These are phyloP conservation scores for Mycena filopes DNA, from an alignment of 768 basidiomycete species.

Conservation along the genomic window DNA sequence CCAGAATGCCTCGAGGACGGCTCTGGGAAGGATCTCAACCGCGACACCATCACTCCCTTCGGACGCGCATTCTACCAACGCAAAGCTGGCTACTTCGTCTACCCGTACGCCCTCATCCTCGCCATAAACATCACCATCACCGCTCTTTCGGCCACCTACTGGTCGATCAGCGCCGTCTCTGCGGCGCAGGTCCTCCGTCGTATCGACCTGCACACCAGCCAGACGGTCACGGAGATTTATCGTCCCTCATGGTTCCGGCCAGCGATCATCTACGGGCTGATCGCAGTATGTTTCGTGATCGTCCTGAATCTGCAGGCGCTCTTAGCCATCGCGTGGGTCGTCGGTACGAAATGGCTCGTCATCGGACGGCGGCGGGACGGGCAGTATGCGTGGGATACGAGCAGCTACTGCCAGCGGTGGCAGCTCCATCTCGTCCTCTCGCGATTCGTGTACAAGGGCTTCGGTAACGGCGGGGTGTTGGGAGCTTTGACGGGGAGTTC, in stretches of 20 bases:
- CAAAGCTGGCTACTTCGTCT: slow-evolving; percentile 51
- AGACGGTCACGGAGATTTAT: slow-evolving; percentile 44
- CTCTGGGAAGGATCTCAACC: slow-evolving; percentile 33
- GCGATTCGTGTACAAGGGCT: slow-evolving; percentile 48
- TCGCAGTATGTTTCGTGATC: slow-evolving; percentile 50
- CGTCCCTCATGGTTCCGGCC: slow-evolving; percentile 49
- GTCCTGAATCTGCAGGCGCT: slow-evolving; percentile 51
- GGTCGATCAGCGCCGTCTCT: slow-evolving; percentile 51
- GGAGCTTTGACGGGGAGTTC: slow-evolving; percentile 51
- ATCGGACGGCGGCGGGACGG: slow-evolving; percentile 53
- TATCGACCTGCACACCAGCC: slow-evolving; percentile 42
- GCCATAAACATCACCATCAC: slow-evolving; percentile 50
- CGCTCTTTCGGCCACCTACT: slow-evolving; percentile 50
- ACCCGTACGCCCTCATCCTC: slow-evolving; percentile 50
- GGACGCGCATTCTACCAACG: slow-evolving; percentile 54
- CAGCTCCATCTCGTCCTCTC: slow-evolving; percentile 55
- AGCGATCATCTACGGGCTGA: slow-evolving; percentile 51
- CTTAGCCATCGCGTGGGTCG: slow-evolving; percentile 50
- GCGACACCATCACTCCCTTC: slow-evolving; percentile 51
- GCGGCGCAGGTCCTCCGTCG: slow-evolving; percentile 52
- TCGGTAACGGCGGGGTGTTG: slow-evolving; percentile 53
- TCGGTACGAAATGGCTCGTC: slow-evolving; percentile 55
- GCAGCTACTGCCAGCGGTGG: slow-evolving; percentile 61
- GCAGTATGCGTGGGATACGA: slow-evolving; percentile 55
- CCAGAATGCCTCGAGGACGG: slow-evolving; percentile 28